Evolutionary conservation across 148 eudicot genomes (phyloP).

Genomic region (Nyssa sinensis): DNA sequence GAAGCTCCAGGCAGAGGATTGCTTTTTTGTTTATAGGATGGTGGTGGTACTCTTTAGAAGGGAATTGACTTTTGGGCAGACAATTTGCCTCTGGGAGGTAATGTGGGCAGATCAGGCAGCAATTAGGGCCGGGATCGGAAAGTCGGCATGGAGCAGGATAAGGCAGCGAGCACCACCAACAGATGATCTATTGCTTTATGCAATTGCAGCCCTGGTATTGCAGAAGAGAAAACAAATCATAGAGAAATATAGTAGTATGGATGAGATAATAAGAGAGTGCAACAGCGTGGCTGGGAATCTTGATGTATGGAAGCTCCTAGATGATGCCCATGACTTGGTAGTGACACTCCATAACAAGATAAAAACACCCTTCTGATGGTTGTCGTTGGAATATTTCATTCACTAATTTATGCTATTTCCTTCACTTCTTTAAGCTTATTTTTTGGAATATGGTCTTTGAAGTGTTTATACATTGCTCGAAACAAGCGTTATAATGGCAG

Average conservation of each 20-base stretch:
- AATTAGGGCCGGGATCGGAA: slow-evolving; percentile 80
- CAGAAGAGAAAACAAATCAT: slow-evolving; percentile 89
- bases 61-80: slow-evolving; percentile 84
- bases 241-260: slow-evolving; percentile 92
- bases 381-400: neutral
- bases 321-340: slow-evolving; percentile 88
- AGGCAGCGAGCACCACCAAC: slow-evolving; percentile 95
- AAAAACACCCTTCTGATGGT: slow-evolving; percentile 29
- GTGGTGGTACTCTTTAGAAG: slow-evolving; percentile 93
- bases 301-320: slow-evolving; percentile 93
- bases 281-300: slow-evolving; percentile 94
- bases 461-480: neutral
- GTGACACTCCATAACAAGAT: slow-evolving; percentile 88
- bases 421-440: neutral
- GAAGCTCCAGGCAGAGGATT: slow-evolving; percentile 91
- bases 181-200: slow-evolving; percentile 81
- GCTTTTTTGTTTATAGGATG: slow-evolving; percentile 97
- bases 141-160: slow-evolving; percentile 88
- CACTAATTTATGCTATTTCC: slow-evolving; percentile 9
- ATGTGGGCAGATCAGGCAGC: slow-evolving; percentile 99
- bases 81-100: slow-evolving; percentile 93
- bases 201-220: slow-evolving; percentile 90
- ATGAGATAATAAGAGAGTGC: slow-evolving; percentile 90
- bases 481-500: neutral
- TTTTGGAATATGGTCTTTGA: neutral